Base-by-base conservation (phyloP, 106 monocot genomes). In the Dactylorhiza incarnata region DNA sequence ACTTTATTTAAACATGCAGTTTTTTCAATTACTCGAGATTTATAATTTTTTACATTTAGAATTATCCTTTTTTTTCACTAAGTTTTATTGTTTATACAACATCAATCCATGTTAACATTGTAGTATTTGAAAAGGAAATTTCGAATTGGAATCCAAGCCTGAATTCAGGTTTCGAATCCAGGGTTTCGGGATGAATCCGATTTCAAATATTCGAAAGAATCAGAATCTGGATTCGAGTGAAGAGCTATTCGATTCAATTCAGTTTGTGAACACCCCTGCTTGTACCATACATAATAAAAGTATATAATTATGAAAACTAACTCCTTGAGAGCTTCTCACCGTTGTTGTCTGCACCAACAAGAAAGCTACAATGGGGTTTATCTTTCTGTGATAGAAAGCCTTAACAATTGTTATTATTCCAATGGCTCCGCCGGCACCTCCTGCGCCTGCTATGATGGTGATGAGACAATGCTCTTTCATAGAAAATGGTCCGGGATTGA, bases 381-480 rank as follows among this genome's bases (percentile, higher is more conserved):
- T 51, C 5, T 73, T 58, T 53, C 84, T 65, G 61, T 81, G 81
- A 52, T 87, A 87, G 62, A 81, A 87, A 3, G 84, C 87, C 78
- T 84, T 87, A 2, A 87, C 84, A 7, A 81, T 79, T 9, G 81
- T 87, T 22, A 87, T 71, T 26, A 83, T 83, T 47, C 51, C 12
- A 16, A 83, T 44, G 3, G 83, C 83, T 37, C 71, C 80, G 5
- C 76, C 76, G 2, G 53, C 49, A 20, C 73, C 71, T 1, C 84
- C 81, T 0, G 84, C 50, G 48, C 82, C 82, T 8, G 83, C 83
- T 17, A 83, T 73, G 51, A 86, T 86, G 44, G 83, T 83, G 77
- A 86, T 80, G 45, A 83, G 77, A 9, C 80, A 77, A 74, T 86
- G 86, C 77, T 86, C 86, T 59, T 87, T 83, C 70, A 86, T 61